Evolutionary conservation across 768 basidiomycete genomes (phyloP), one percentile per base, ranked within the genome.

Genomic region (Xerocomus spinulosus): DNA sequence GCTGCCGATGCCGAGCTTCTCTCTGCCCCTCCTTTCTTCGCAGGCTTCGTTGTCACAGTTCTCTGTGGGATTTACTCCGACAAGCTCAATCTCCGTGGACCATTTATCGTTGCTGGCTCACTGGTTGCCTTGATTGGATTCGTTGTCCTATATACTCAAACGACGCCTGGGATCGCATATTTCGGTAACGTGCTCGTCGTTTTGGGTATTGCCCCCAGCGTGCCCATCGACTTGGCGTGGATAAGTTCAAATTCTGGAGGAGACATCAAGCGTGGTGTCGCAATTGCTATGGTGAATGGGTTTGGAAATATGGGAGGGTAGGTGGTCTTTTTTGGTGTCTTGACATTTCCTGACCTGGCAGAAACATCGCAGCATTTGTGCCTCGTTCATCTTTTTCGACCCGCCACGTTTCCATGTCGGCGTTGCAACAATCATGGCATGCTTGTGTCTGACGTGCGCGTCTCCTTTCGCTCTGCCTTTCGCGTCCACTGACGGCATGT

Each of bases 291-390:
- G 67, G 69, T 80, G 12, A 73, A 74, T 30, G 77, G 76, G 12
- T 46, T 79, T 35, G 80, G 76, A n/a, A 83, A 80, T 52, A 57
- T 81, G 14, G 79, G 80, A 50, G 79, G 79, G 56, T 74, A 39
- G 40, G 65, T 51, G 9, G 10, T 14, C 42, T 9, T n/a, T n/a
- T n/a, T n/a, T 32, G 3, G 63, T 12, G 68, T 67, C 33, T n/a
- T 35, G 25, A 24, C 29, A 3, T 21, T 14, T 32, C n/a, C 10
- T 37, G 33, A 34, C 18, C 33, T 54, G 28, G 13, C 15, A 7
- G 20, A 34, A 45, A 14, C 14, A n/a, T 41, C 8, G 12, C 39
- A 74, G 72, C 32, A 64, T 73, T 50, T 70, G 66, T 48, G 59
- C 72, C 1, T 67, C 74, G 2, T 75, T 68, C 48, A 58, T 75